phyloP scores from a whole-genome alignment of 805 yeast species.

The Nakazawaea ishiwadae region DNA sequence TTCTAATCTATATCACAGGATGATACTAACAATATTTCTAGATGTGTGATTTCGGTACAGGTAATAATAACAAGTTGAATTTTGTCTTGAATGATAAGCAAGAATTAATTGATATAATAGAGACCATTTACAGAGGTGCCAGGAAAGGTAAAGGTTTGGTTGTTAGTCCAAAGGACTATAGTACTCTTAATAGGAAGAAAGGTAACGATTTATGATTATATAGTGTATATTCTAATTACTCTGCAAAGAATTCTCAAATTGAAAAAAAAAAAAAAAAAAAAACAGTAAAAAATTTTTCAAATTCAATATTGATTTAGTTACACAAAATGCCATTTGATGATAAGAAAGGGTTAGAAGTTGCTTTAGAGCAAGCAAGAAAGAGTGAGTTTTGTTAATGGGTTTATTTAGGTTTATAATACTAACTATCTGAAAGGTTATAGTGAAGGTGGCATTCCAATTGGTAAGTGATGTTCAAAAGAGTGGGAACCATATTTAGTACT shows the following conservation, averaged over 20 bases:
- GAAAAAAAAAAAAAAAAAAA: too few relatives aligned
- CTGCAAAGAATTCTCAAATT: background rate
- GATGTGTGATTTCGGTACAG: conserved; percentile 98
- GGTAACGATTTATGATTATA: conserved; percentile 2
- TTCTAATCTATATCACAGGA: too few relatives aligned
- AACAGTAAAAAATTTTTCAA: background rate
- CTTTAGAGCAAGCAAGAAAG: conserved; percentile 64
- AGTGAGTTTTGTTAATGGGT: conserved; percentile 38
- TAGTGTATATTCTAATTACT: too few relatives aligned
- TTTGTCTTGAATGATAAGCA: conserved; percentile 76
- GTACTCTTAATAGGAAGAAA: conserved; percentile 25
- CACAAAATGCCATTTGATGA: conserved; percentile 57
- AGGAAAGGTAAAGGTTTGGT: conserved; percentile 90
- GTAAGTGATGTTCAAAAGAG: too few relatives aligned
- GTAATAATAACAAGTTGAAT: conserved; percentile 91
- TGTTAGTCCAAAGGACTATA: conserved; percentile 71
- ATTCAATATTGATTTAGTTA: too few relatives aligned
- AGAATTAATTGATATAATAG: conserved; percentile 87
- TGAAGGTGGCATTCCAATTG: conserved; percentile 93
- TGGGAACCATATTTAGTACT: too few relatives aligned
- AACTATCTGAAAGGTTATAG: conserved; percentile 39
- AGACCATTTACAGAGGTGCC: conserved; percentile 88
- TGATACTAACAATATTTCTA: background rate
- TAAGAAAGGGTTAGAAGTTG: conserved; percentile 58
- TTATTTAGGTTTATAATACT: too few relatives aligned